These are phyloP conservation scores for Schizophyllum commune DNA, from an alignment of 1,284 basidiomycete genomes.

Conservation along the genomic window DNA sequence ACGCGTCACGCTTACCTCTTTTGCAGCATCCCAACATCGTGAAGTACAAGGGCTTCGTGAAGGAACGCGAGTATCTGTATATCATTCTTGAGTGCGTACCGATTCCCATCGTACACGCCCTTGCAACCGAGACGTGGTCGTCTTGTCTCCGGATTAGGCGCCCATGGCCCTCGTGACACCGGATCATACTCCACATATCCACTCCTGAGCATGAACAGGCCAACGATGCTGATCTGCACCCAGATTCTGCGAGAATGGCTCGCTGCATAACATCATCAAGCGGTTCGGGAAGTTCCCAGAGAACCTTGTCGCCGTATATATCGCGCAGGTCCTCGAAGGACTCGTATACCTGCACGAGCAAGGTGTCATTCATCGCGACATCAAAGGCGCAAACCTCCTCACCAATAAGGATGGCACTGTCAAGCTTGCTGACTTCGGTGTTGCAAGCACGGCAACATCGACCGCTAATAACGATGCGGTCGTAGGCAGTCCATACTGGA, in stretches of 20 bases:
- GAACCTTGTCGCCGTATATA: constrained; percentile 92
- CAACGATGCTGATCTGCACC: no score
- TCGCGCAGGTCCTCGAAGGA: constrained; percentile 89
- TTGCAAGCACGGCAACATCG: constrained; percentile 68
- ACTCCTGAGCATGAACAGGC: no score
- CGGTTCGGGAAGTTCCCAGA: constrained; percentile 98
- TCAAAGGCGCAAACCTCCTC: constrained; percentile 96
- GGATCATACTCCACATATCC: no score
- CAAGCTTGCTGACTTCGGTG: constrained; percentile 92
- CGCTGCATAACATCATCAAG: constrained; percentile 90
- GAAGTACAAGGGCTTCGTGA: constrained; percentile 97
- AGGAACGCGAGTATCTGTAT: constrained; percentile 89
- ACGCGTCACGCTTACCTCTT: background rate
- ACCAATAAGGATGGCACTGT: constrained; percentile 99
- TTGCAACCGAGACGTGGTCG: no score
- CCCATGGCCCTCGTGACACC: no score
- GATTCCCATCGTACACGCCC: constrained; percentile 4
- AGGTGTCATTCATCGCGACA: constrained; percentile 97
- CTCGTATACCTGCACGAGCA: constrained; percentile 94
- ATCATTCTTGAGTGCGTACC: constrained; percentile 84
- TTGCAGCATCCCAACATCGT: constrained; percentile 87
- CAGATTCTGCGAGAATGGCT: constrained; percentile 97
- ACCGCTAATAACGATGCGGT: constrained; percentile 79
- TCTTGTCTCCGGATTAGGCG: no score
- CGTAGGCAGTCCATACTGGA: constrained; percentile 97